Evolutionary conservation across 768 basidiomycete species (phyloP).

Genomic region (Phlegmacium glaucopus): DNA sequence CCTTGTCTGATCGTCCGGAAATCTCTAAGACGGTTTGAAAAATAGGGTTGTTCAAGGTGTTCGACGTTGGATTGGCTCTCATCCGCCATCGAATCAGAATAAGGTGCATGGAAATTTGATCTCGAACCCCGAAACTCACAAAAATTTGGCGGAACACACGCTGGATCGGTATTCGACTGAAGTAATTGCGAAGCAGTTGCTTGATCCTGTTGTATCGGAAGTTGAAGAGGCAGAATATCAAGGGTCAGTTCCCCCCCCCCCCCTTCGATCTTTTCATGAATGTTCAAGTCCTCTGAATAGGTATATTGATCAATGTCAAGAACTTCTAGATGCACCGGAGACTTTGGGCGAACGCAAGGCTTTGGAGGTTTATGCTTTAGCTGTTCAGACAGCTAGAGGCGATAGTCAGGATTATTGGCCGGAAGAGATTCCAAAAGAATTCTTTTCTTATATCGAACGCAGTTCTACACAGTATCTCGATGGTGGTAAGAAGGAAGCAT

Average conservation of each 20-base stretch:
- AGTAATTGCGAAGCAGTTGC: conserved; percentile 49
- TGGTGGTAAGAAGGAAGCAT: conserved; percentile 54
- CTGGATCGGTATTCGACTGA: conserved; percentile 52
- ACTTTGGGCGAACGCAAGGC: conserved; percentile 55
- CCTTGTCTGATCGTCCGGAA: background rate
- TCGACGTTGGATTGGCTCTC: conserved; percentile 70
- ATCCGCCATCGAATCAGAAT: conserved; percentile 39
- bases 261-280: background rate
- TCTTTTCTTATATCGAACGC: conserved; percentile 42
- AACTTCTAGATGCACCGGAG: conserved; percentile 55
- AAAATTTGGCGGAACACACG: conserved; percentile 25
- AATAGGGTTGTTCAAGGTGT: conserved; percentile 75
- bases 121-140: conserved; percentile 33
- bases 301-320: conserved; percentile 73
- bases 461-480: conserved; percentile 58
- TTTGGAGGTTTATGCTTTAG: conserved; percentile 49
- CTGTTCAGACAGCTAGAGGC: conserved; percentile 49
- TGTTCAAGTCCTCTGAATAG: conserved; percentile 27
- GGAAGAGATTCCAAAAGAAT: conserved; percentile 41
- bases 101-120: conserved; percentile 34
- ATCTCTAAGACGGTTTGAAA: background rate
- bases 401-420: conserved; percentile 30
- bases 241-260: conserved; percentile 38
- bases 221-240: conserved; percentile 72
- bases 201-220: conserved; percentile 61